Evolutionary conservation across 768 basidiomycete species (phyloP).

Genomic region (Naematelia aurantialba): DNA sequence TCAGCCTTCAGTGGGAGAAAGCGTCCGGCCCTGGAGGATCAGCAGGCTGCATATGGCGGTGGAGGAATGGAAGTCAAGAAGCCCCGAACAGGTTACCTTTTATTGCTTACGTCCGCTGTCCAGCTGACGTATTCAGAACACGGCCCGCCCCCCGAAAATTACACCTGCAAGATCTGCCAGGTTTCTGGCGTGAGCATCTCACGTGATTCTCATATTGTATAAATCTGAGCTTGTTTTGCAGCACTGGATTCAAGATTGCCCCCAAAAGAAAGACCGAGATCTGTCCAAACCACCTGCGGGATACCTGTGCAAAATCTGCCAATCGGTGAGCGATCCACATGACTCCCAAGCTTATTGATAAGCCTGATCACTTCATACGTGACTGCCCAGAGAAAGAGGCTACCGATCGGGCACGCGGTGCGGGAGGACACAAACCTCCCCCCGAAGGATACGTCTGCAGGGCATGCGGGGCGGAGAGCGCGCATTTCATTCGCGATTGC

Average conservation of each 20-base stretch:
- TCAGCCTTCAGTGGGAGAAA: slow-evolving; percentile 38
- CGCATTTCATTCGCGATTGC: slow-evolving; percentile 85
- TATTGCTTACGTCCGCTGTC: not conserved
- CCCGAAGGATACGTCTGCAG: slow-evolving; percentile 68
- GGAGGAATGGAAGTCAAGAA: slow-evolving; percentile 25
- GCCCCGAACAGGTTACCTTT: slow-evolving; percentile 29
- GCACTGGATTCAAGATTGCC: slow-evolving; percentile 51
- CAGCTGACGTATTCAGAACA: slow-evolving; percentile 15
- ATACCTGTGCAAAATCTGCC: slow-evolving; percentile 83
- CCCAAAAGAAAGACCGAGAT: slow-evolving; percentile 29
- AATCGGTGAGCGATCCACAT: slow-evolving; percentile 55
- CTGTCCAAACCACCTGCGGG: slow-evolving; percentile 67
- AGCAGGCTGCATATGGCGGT: slow-evolving; percentile 29
- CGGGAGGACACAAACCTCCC: slow-evolving; percentile 22
- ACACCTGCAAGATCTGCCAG: slow-evolving; percentile 48
- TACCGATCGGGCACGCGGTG: slow-evolving; percentile 39
- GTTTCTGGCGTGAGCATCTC: slow-evolving; percentile 45
- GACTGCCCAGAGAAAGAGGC: slow-evolving; percentile 78
- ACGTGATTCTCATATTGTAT: not conserved
- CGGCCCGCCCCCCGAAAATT: slow-evolving; percentile 37
- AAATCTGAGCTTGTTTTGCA: slow-evolving; percentile 19
- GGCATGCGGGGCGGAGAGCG: slow-evolving; percentile 74
- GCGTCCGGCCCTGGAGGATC: slow-evolving; percentile 44
- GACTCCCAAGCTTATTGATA: slow-evolving; percentile 4
- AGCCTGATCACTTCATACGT: slow-evolving; percentile 80